Percentiles rank a stretch among this genome's conserved stretches.
Evolutionary conservation across 805 yeast genomes (phyloP).

Genomic region (Monosporozyma servazzii): DNA sequence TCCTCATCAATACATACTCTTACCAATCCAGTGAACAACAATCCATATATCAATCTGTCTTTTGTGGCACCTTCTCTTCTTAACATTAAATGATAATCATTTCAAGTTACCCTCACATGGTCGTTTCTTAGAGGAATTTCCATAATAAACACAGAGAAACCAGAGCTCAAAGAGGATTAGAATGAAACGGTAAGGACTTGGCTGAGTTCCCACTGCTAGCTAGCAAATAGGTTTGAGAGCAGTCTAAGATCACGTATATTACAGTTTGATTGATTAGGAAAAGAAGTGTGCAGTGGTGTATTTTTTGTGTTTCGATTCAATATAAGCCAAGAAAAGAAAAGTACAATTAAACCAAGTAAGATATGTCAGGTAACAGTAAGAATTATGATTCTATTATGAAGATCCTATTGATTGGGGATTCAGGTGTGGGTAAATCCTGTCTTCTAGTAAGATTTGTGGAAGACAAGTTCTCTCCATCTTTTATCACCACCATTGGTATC

Average conservation of each 20-base stretch:
- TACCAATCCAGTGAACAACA: too few species aligned
- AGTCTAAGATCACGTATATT: background rate
- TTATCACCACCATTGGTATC: slow-evolving; percentile 95
- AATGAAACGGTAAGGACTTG: background rate
- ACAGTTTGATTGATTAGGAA: background rate
- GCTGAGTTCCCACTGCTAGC: too few species aligned
- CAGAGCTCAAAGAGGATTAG: background rate
- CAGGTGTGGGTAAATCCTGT: slow-evolving; percentile 87
- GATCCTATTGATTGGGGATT: slow-evolving; percentile 86
- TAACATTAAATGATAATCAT: too few species aligned
- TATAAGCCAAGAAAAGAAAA: background rate
- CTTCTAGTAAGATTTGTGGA: slow-evolving; percentile 86
- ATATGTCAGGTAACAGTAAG: slow-evolving; percentile 28
- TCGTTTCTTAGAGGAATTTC: background rate
- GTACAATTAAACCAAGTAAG: background rate
- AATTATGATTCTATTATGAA: slow-evolving; percentile 82
- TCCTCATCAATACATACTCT: background rate
- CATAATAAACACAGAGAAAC: background rate
- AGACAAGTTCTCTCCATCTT: slow-evolving; percentile 92
- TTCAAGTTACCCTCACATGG: background rate
- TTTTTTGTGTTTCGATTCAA: background rate
- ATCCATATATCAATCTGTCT: too few species aligned
- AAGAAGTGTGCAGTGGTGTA: background rate
- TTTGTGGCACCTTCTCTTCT: background rate
- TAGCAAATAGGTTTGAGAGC: background rate